Base-by-base conservation (phyloP, 129 eudicot genomes). In the Saussurea involucrata region DNA sequence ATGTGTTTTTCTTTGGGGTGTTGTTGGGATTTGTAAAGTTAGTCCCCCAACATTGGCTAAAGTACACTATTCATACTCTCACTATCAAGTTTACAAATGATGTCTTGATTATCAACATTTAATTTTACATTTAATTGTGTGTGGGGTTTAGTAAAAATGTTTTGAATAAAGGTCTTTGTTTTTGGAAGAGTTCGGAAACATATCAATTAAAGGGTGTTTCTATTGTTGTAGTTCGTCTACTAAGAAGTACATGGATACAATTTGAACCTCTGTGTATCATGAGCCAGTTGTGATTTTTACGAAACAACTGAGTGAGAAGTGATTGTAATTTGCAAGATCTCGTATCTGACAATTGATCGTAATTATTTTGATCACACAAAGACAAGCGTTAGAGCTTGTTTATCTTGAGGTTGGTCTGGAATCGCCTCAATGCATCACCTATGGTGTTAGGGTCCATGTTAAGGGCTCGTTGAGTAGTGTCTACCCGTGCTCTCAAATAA, bases 11-110 rank as follows among this genome's bases (percentile, higher is more conserved):
- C 18, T 76, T 37, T 25, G 49, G 61, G 61, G 3, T n/a, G 61
- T 53, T 53, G 61, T 53, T 53, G 37, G 76, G 21, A 53, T 77
- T 78, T 36, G 21, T 4, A 68, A 68, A 25, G 5, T 58, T 63
- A 70, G 66, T 22, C 72, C 72, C 60, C 33, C 55, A 24, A 60
- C 24, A n/a, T 36, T 57, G 18, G 42, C 25, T 36, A 22, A 78
- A 61, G 1, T 29, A 37, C 25, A 60, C 4, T 12, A 37, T 75
- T 64, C 6, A n/a, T 66, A 66, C 7, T 17, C 6, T 0, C 13
- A 8, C 70, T 66, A 66, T 66, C 9, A 31, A 15, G 1, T 24
- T 6, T 66, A 24, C 6, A 15, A 4, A 29, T 4, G 1, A 0
- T 66, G 42, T 27, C 42, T 31, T 31, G 25, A 21, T 31, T 66